Percentiles rank a stretch among this genome's conserved stretches.
These are phyloP conservation scores for Suhomyces yuchorum DNA, from an alignment of 1,139 yeast genomes.

Conservation along the genomic window DNA sequence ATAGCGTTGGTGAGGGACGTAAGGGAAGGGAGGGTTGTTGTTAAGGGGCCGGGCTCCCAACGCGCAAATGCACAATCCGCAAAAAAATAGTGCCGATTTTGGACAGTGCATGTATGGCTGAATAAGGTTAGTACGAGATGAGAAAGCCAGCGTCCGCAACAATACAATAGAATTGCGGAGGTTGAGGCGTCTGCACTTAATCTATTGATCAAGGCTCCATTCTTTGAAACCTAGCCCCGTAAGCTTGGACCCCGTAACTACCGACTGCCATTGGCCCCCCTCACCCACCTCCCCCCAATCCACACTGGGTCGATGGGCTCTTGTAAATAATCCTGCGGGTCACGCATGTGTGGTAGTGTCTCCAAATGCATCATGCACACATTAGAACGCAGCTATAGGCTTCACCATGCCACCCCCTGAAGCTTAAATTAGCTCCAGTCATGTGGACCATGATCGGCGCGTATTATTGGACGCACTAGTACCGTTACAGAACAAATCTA, in stretches of 20 bases:
- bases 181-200: neutral
- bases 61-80: neutral
- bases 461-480: neutral
- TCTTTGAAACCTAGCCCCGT: neutral
- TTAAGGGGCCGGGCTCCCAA: neutral
- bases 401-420: neutral
- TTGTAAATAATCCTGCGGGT: neutral
- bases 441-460: neutral
- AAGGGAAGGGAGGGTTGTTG: neutral
- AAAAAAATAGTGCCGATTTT: neutral
- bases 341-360: neutral
- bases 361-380: neutral
- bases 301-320: too few relatives aligned
- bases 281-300: neutral
- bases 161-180: neutral
- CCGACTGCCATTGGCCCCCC: neutral
- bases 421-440: neutral
- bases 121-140: neutral
- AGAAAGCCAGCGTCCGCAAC: neutral
- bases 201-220: neutral
- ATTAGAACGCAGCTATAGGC: neutral
- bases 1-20: neutral
- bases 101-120: neutral
- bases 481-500: neutral
- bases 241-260: too few relatives aligned